Evolutionary conservation across 2,329 filamentous ascomycete species (phyloP), one percentile per base, ranked within the genome.

Genomic region (Chlorencoelia australis): DNA sequence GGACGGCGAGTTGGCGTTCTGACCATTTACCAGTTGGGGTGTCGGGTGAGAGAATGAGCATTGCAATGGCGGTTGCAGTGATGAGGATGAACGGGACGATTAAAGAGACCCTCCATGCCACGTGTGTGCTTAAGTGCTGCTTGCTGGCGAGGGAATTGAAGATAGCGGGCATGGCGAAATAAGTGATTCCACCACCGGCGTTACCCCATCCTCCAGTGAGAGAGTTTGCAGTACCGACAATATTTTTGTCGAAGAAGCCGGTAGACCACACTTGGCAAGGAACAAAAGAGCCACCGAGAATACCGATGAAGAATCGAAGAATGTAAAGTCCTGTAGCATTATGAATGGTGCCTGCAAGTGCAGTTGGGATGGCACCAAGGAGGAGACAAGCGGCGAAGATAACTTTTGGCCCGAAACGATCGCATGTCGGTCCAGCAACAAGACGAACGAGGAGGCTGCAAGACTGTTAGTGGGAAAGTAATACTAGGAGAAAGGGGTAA

Each of bases 191-290:
- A 45, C 87, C 88, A 40, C 88, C 87, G 17, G 84, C 73, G 50
- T 94, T 94, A 34, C 87, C 88, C 64, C 83, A 80, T 10, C 88
- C 88, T 27, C 79, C 88, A 1, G 86, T 80, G 13, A 94, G 62
- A 3, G 85, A 82, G 55, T 94, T 95, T 43, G 86, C 84, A 5
- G 84, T 88, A 31, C 88, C 88, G 13, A 94, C 82, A 17, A 94
- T 71, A 51, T 88, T 91, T 65, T 88, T 91, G 63, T 95, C 87
- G 57, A 86, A 94, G 67, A 94, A 94, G 0, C 80, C 85, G 0
- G 86, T 94, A 7, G 81, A 84, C 85, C 87, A 94, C 5, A 94
- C 88, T 56, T 93, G 86, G 58, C 86, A 94, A 9, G 83, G 83
- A 0, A 89, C 83, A 50, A 89, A 89, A 1, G 75, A 73, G 2